phyloP scores from a whole-genome alignment of 2,329 filamentous ascomycete species.

The Pleochaeta shiraiana region DNA sequence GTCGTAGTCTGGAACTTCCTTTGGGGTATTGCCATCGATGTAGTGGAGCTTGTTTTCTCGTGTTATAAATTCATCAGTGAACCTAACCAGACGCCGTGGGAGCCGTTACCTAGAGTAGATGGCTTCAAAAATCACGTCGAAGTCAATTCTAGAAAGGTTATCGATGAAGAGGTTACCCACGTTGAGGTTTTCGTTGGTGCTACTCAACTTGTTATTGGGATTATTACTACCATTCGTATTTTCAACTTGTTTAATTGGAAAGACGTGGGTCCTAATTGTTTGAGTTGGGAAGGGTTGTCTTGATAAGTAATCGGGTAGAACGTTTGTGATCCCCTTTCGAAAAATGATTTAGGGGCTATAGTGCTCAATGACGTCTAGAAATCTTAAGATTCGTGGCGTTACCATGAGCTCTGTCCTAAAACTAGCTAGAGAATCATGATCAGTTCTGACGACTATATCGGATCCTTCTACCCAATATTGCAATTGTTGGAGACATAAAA shows the following conservation, averaged over 20 bases:
- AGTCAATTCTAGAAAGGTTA: neutral
- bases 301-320: conserved; percentile 1
- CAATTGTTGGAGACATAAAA: neutral
- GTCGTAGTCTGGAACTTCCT: neutral
- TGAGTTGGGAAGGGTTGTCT: neutral
- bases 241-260: no score
- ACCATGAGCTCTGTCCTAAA: neutral
- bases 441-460: conserved; percentile 1
- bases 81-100: neutral
- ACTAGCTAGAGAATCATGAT: neutral
- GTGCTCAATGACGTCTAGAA: conserved; percentile 4
- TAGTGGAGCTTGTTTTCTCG: neutral
- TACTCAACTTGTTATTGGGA: no score
- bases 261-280: neutral
- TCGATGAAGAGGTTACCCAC: no score
- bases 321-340: conserved; percentile 1
- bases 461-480: conserved; percentile 1
- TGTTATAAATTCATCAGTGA: neutral
- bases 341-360: neutral
- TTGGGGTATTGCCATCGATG: neutral
- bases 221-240: no score
- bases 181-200: no score
- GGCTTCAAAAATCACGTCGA: neutral
- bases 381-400: neutral
- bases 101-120: no score